These are phyloP conservation scores for Ceratocystis harringtonii DNA, from an alignment of 2,329 filamentous ascomycete genomes.

Conservation along the genomic window DNA sequence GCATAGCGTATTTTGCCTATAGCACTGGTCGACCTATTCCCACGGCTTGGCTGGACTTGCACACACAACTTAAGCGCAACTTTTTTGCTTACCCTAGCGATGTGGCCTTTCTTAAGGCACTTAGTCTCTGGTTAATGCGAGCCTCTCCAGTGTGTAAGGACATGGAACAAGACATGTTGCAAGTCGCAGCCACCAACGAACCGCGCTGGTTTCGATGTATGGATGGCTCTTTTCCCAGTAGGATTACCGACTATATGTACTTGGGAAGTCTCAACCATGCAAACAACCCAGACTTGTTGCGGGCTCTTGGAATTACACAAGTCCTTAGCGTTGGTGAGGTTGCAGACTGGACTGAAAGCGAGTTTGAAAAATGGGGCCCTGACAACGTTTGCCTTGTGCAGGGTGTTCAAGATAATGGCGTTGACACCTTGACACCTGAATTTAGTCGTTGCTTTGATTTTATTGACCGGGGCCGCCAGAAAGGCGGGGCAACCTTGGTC, in stretches of 20 bases:
- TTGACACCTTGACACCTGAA: conserved; percentile 76
- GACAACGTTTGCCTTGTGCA: conserved; percentile 72
- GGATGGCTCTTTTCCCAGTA: conserved; percentile 81
- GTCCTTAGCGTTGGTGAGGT: conserved; percentile 87
- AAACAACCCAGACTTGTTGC: conserved; percentile 76
- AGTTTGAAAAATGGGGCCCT: conserved; percentile 55
- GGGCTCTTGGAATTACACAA: conserved; percentile 66
- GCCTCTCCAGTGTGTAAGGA: conserved; percentile 43
- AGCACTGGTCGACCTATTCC: conserved; percentile 67
- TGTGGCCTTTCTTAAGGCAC: conserved; percentile 61
- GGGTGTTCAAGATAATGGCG: conserved; percentile 88
- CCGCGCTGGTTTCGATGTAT: conserved; percentile 70
- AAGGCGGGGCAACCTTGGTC: conserved; percentile 74
- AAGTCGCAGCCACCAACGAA: conserved; percentile 35
- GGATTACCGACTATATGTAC: conserved; percentile 88
- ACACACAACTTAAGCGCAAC: conserved; percentile 67
- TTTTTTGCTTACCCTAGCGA: conserved; percentile 95
- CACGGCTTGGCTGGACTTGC: conserved; percentile 74
- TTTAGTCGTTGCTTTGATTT: conserved; percentile 79
- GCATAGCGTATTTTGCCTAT: conserved; percentile 85
- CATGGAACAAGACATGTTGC: conserved; percentile 18
- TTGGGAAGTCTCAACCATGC: conserved; percentile 85
- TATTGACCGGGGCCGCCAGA: conserved; percentile 67
- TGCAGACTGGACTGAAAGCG: conserved; percentile 61
- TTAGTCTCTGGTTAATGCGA: conserved; percentile 59